Base-by-base conservation (phyloP, 108 stramenopile genomes). In the Poteriospumella lacustris region DNA sequence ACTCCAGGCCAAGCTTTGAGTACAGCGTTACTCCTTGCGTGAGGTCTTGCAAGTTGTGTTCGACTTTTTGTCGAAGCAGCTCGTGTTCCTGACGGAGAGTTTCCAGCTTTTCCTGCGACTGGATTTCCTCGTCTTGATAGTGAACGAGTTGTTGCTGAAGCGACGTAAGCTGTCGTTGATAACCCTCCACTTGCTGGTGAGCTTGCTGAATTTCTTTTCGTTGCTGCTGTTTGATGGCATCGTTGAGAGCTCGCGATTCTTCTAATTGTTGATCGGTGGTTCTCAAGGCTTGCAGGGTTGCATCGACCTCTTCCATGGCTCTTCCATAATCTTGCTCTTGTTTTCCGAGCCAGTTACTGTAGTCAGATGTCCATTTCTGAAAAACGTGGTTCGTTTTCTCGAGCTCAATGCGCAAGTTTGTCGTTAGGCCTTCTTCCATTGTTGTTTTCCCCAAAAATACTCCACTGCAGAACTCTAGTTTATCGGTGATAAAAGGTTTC, bases 141-240 rank as follows among this genome's bases (percentile, higher is more conserved):
- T 64, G 15, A 56, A 56, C 15, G 24, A 19, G 24, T 56, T 56
- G 15, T 56, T 56, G 52, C 24, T 56, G 15, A 15, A 56, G 15
- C 24, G 52, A 15, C 28, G 9, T 33, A n/a, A n/a, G n/a, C n/a
- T n/a, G n/a, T n/a, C n/a, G n/a, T n/a, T n/a, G n/a, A n/a, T n/a
- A n/a, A n/a, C n/a, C n/a, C n/a, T n/a, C n/a, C n/a, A n/a, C n/a
- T n/a, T n/a, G n/a, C 9, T 64, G 15, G 36, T 31, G 31, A 5
- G 60, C 5, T 24, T 64, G 60, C 36, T 64, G 29, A 64, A 64
- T 64, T 64, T 64, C 60, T 12, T 5, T 31, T 64, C 36, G 60
- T 64, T 64, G 60, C 9, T 33, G 60, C 5, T 12, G 60, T 64
- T 64, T 64, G 24, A 64, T 64, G 31, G 60, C 60, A 64, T 64